Evolutionary conservation across 768 basidiomycete genomes (phyloP), one percentile per base, ranked within the genome.

Genomic region (Tricholoma matsutake): DNA sequence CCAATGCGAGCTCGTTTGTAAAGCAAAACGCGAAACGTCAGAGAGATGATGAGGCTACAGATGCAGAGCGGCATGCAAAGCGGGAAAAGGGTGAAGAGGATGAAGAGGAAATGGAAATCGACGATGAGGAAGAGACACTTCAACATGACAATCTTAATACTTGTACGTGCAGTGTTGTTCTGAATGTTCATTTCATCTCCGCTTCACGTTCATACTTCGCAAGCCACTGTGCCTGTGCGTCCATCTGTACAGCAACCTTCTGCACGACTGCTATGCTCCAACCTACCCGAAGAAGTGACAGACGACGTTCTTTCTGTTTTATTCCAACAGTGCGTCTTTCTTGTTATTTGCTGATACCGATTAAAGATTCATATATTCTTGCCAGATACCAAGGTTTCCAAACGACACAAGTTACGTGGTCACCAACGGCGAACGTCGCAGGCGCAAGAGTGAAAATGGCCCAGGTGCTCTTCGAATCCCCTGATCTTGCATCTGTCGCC

Each of bases 41-140:
- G 69, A 80, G 92, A 68, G 91, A 91, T 45, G 87, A 83, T 18
- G 85, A 83, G 51, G 70, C 74, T 41, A 78, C 76, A 25, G 83
- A 83, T 49, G 81, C 76, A 56, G 85, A 79, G 57, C 82, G 83
- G 54, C 79, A 78, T 47, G 65, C 80, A 28, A 96, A 96, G 77
- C 84, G 87, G 63, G 85, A 86, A 67, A 92, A 86, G 72, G 76
- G 80, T 47, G 86, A 82, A 57, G 85, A 86, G 64, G 91, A 92
- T 63, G 94, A 87, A 58, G 90, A 90, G 70, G 92, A 94, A 77
- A 96, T 96, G 89, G 94, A 96, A 76, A 92, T 94, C 68, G 94
- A 95, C 62, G 93, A 95, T 54, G 94, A 97, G 52, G 89, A 92
- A 51, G 88, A 90, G 58, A 71, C 77, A 37, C 75, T 76, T 52